phyloP scores from a whole-genome alignment of 352 stramenopile species.

The Phytophthora sp. region DNA sequence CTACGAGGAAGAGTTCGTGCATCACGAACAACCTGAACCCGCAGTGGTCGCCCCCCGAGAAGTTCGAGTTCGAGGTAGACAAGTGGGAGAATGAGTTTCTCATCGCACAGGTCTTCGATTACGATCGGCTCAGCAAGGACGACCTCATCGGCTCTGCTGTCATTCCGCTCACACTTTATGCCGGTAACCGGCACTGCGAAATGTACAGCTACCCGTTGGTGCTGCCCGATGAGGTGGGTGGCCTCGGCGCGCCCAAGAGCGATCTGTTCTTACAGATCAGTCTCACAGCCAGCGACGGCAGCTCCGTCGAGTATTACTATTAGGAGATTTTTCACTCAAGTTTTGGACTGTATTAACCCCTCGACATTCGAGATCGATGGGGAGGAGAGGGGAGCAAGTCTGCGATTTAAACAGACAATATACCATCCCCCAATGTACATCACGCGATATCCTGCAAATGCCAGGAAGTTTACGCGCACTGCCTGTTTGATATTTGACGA shows the following conservation, averaged over 20 bases:
- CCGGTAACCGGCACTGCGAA: slow-evolving; percentile 59
- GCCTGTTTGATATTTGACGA: slow-evolving; percentile 2
- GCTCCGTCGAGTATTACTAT: slow-evolving; percentile 55
- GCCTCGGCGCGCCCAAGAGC: slow-evolving; percentile 50
- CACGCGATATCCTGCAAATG: neutral
- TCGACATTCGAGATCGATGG: neutral
- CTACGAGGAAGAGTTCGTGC: slow-evolving; percentile 67
- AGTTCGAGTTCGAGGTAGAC: slow-evolving; percentile 72
- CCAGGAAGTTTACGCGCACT: neutral
- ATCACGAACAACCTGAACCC: slow-evolving; percentile 73
- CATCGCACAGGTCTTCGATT: slow-evolving; percentile 72
- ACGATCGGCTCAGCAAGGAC: slow-evolving; percentile 69
- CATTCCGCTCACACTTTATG: slow-evolving; percentile 68
- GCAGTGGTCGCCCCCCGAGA: slow-evolving; percentile 71
- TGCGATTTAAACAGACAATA: slow-evolving; percentile 19
- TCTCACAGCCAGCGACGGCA: slow-evolving; percentile 55
- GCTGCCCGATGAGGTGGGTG: slow-evolving; percentile 59
- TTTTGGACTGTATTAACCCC: slow-evolving; percentile 36
- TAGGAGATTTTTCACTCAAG: slow-evolving; percentile 31
- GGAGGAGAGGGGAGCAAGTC: neutral
- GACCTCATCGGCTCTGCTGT: slow-evolving; percentile 77
- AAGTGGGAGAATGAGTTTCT: slow-evolving; percentile 74
- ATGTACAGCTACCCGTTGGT: slow-evolving; percentile 79
- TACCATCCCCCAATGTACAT: slow-evolving; percentile 5
- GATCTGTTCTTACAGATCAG: slow-evolving; percentile 74